Conservation (phyloP, 176 grass and related monocot species). For the Bothriochloa decipiens region DNA sequence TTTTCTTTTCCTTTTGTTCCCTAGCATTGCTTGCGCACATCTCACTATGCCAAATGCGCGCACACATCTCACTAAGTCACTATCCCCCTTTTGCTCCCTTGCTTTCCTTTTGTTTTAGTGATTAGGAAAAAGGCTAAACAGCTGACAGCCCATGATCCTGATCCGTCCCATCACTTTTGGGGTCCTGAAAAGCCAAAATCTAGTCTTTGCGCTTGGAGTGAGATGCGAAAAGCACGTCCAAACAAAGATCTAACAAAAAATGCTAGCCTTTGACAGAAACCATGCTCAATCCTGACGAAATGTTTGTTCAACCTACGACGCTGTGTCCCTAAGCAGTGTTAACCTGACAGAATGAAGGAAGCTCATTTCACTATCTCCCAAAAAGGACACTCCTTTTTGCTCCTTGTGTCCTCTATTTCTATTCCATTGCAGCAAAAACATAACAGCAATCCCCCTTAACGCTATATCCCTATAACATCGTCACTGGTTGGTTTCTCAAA, state of each 20-base stretch:
- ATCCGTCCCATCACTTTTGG: neutral
- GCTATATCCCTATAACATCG: neutral
- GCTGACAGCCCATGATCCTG: neutral
- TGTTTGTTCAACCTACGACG: neutral
- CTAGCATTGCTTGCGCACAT: neutral
- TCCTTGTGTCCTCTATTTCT: neutral
- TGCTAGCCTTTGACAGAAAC: neutral
- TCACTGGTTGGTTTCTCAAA: conserved; percentile 19
- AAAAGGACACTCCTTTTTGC: conserved; percentile 29
- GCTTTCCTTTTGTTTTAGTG: neutral
- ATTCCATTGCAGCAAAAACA: neutral
- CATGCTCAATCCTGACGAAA: neutral
- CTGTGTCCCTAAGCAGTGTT: neutral
- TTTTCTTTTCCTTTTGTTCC: neutral
- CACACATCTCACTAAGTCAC: neutral
- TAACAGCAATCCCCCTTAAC: neutral
- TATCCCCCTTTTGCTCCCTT: conserved; percentile 33
- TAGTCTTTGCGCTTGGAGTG: neutral
- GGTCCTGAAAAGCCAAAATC: conserved; percentile 29
- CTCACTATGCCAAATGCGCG: neutral
- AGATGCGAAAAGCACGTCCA: neutral
- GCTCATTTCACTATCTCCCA: conserved; percentile 2
- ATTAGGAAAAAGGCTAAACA: neutral
- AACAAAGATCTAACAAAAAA: neutral
- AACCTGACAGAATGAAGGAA: neutral